phyloP scores from a whole-genome alignment of 495 filamentous ascomycete genomes.

The Saxispiralis lemnorum region DNA sequence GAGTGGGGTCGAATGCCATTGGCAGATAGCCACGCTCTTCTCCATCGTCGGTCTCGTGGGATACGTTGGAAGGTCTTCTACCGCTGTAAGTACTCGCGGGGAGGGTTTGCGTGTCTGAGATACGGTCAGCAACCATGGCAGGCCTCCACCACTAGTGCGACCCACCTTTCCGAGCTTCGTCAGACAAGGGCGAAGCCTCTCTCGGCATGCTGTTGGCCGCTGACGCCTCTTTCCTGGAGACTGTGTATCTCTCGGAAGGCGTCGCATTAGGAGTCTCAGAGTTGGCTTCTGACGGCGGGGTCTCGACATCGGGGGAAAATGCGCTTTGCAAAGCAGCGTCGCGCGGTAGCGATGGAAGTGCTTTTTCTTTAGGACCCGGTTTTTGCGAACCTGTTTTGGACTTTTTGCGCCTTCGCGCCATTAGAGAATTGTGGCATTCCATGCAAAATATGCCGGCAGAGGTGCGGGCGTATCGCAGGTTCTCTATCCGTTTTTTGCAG shows the following conservation, averaged over 20 bases:
- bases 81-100: slow-evolving; percentile 62
- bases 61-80: slow-evolving; percentile 51
- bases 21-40: slow-evolving; percentile 80
- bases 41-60: slow-evolving; percentile 26
- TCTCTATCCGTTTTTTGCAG: slow-evolving; percentile 97
- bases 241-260: slow-evolving; percentile 38
- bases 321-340: slow-evolving; percentile 43
- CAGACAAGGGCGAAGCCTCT: slow-evolving; percentile 24
- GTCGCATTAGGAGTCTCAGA: slow-evolving; percentile 54
- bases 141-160: slow-evolving; percentile 7
- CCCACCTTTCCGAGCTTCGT: slow-evolving; percentile 23
- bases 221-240: slow-evolving; percentile 19
- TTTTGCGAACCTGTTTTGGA: slow-evolving; percentile 44
- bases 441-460: slow-evolving; percentile 99
- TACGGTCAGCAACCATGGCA: slow-evolving; percentile 7
- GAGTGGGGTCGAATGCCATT: slow-evolving; percentile 71
- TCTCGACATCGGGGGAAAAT: slow-evolving; percentile 48
- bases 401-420: slow-evolving; percentile 87
- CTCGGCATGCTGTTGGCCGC: slow-evolving; percentile 14
- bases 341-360: slow-evolving; percentile 77
- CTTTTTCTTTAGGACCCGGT: slow-evolving; percentile 84
- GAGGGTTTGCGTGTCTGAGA: slow-evolving; percentile 41
- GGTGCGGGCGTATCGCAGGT: slow-evolving; percentile 90
- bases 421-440: slow-evolving; percentile 96
- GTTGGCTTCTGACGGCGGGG: slow-evolving; percentile 43